phyloP scores from a whole-genome alignment of 1,284 basidiomycete genomes.

The Ceratobasidium sp. region DNA sequence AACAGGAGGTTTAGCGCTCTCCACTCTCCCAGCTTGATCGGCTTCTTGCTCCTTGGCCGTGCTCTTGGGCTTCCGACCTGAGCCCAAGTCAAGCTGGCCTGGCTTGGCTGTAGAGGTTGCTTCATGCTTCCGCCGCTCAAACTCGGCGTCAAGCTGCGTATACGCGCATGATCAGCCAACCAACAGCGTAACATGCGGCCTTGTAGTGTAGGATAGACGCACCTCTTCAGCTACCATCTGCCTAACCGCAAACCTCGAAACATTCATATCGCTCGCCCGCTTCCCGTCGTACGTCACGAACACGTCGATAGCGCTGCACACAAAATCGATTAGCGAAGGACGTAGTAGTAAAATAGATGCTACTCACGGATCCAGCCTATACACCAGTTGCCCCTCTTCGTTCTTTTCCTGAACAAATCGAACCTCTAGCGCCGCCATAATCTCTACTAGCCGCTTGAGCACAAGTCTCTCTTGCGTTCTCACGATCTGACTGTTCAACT shows the following conservation, averaged over 20 bases:
- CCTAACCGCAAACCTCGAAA: conserved; percentile 90
- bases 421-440: conserved; percentile 90
- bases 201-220: too few relatives aligned
- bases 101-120: conserved; percentile 41
- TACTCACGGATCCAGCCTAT: conserved; percentile 93
- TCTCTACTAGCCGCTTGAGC: conserved; percentile 81
- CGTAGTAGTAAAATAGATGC: neutral
- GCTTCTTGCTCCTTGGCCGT: conserved; percentile 34
- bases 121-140: conserved; percentile 71
- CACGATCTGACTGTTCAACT: conserved; percentile 94
- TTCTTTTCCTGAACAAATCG: conserved; percentile 90
- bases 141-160: conserved; percentile 76
- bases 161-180: conserved; percentile 1
- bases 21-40: neutral
- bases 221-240: conserved; percentile 89
- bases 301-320: conserved; percentile 86
- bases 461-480: conserved; percentile 82
- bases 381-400: conserved; percentile 92
- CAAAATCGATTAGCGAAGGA: conserved; percentile 5
- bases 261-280: conserved; percentile 84
- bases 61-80: conserved; percentile 38
- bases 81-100: conserved; percentile 16
- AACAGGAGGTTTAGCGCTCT: conserved; percentile 52
- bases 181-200: neutral
- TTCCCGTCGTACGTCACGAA: conserved; percentile 98